phyloP scores from a whole-genome alignment of 306 rosid genomes.

The Oemleria cerasiformis region DNA sequence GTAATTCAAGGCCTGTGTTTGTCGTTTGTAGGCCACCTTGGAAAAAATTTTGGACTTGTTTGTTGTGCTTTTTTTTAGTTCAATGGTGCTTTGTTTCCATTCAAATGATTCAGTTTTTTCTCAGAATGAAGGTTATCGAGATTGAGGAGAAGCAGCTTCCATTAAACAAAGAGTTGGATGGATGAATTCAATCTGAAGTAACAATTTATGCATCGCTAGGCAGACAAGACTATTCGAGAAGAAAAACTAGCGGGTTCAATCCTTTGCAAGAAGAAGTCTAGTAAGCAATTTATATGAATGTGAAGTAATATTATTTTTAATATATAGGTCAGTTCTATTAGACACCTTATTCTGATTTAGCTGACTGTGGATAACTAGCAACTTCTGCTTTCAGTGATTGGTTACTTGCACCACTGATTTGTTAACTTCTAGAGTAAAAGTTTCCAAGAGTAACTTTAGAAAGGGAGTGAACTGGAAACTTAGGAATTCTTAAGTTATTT shows the following conservation, averaged over 20 bases:
- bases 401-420: too few relatives aligned
- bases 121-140: slow-evolving; percentile 11
- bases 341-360: background rate
- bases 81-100: background rate
- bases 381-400: too few relatives aligned
- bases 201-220: background rate
- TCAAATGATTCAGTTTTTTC: background rate
- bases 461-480: too few relatives aligned
- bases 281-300: slow-evolving; percentile 6
- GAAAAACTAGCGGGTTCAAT: background rate
- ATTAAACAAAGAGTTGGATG: background rate
- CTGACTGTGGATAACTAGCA: too few relatives aligned
- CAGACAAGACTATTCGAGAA: background rate
- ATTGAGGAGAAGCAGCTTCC: background rate
- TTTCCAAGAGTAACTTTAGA: too few relatives aligned
- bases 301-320: background rate
- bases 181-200: background rate
- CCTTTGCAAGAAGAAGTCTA: too few relatives aligned
- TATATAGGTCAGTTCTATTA: background rate
- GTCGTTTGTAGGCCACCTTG: background rate
- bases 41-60: background rate
- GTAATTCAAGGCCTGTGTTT: background rate
- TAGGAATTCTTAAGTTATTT: too few relatives aligned
- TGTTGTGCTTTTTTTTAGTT: background rate
- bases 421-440: too few relatives aligned